Conservation (phyloP, 345 rosid genomes). For the Dipteronia dyeriana region DNA sequence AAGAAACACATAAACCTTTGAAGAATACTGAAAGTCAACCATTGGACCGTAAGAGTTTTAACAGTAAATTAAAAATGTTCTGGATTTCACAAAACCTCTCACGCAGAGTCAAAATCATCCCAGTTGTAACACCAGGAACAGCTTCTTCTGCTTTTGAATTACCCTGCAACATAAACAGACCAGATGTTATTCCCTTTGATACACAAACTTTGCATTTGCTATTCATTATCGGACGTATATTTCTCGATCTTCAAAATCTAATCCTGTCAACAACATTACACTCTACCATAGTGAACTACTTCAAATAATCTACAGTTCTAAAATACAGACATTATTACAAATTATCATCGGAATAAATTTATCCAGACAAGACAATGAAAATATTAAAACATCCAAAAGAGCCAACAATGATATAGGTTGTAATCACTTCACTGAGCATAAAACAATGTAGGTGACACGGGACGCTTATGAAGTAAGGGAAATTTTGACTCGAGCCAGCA, state of each 20-base stretch:
- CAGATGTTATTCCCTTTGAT: not conserved
- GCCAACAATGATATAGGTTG: not conserved
- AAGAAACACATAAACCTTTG: slow-evolving; percentile 6
- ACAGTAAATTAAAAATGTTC: not conserved
- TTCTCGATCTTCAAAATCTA: not conserved
- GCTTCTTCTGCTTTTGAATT: slow-evolving; percentile 72
- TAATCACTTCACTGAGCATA: not conserved
- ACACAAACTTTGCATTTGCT: not conserved
- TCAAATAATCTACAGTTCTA: not conserved
- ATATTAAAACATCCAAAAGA: not conserved
- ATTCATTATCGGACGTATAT: not conserved
- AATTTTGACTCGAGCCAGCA: not conserved
- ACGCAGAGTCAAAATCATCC: slow-evolving; percentile 85
- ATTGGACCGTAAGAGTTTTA: not conserved
- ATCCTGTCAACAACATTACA: not conserved
- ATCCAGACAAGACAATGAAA: not conserved
- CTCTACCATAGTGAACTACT: not conserved
- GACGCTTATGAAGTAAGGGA: too few species aligned
- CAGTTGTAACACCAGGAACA: slow-evolving; percentile 72
- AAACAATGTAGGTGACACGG: not conserved
- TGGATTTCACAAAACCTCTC: slow-evolving; percentile 57
- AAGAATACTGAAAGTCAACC: not conserved
- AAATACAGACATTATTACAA: not conserved
- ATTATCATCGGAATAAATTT: not conserved
- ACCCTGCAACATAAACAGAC: slow-evolving; percentile 38